Percentiles rank a stretch among this genome's conserved stretches.
phyloP scores from a whole-genome alignment of 352 stramenopile species.

The Plasmopara halstedii region DNA sequence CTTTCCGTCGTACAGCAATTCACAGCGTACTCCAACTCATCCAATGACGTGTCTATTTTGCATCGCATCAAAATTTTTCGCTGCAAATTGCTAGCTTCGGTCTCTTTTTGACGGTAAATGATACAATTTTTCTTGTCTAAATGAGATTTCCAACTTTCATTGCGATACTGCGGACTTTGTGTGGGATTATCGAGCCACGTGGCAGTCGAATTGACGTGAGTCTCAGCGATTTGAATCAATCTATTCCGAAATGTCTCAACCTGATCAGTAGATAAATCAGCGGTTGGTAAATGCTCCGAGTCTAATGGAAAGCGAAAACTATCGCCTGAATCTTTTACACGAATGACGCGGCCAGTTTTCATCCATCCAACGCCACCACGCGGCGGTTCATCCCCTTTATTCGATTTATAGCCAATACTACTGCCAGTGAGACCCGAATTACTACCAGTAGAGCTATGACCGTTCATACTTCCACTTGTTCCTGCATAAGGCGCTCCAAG shows the following conservation, averaged over 20 bases:
- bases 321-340: conserved; percentile 62
- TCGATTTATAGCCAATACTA: conserved; percentile 17
- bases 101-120: conserved; percentile 55
- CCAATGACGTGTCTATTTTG: conserved; percentile 62
- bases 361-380: conserved; percentile 52
- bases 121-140: conserved; percentile 65
- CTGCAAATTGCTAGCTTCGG: conserved; percentile 28
- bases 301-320: conserved; percentile 71
- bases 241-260: conserved; percentile 25
- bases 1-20: conserved; percentile 54
- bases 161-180: conserved; percentile 39
- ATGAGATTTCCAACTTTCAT: conserved; percentile 58
- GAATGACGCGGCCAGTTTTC: conserved; percentile 59
- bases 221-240: conserved; percentile 28
- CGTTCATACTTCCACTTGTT: conserved; percentile 21
- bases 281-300: conserved; percentile 40
- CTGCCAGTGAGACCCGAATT: conserved; percentile 11
- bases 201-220: conserved; percentile 30
- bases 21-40: conserved; percentile 63
- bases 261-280: conserved; percentile 25
- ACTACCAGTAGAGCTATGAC: conserved; percentile 20
- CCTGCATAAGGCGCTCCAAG: conserved; percentile 14
- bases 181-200: conserved; percentile 73
- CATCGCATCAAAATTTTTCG: conserved; percentile 48
- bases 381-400: conserved; percentile 23